Base-by-base conservation (phyloP, 441 rosid genomes). In the Gossypium gossypioides region DNA sequence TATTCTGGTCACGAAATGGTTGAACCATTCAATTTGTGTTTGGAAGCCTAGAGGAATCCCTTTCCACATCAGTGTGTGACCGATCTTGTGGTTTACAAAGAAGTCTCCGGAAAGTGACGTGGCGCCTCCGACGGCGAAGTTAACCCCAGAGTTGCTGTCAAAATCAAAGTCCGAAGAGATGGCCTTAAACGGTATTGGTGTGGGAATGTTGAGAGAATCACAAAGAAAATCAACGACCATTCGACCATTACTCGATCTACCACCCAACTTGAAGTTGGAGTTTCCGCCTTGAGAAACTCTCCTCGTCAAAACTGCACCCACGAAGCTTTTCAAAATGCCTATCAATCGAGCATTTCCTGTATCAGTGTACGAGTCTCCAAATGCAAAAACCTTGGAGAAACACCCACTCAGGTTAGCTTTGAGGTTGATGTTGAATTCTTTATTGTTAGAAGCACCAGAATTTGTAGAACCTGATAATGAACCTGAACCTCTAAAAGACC, bases 51-150 rank as follows among this genome's bases (percentile, higher is more conserved):
- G 16, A n/a, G 88, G 83, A 24, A 15, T 5, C 10, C 74, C 52
- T 21, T 77, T 75, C 84, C 83, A 81, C 75, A 80, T 13, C 42
- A 79, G 69, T 18, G 13, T 24, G 1, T 57, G 75, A 5, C 72
- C 48, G 19, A 68, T 1, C 25, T 3, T 57, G 67, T 27, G 32
- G 15, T 19, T 68, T 5, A 29, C 6, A 29, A 79, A 81, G 56
- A 72, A 72, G 44, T 78, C 72, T 1, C 18, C 2, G 0, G 81
- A 7, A 68, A 86, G 77, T 24, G 80, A 34, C 0, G 85, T 83
- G 34, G 88, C 67, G 56, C 90, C 90, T 2, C 79, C 84, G 3
- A 77, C 6, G 0, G 87, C 88, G 18, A 84, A 86, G 80, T 81
- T 84, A 13, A 56, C 81, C 6, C 88, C 90, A 0, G 27, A 3